These are phyloP conservation scores for Scenedesmus sp. DNA, from an alignment of 163 green algal genomes.

Conservation along the genomic window DNA sequence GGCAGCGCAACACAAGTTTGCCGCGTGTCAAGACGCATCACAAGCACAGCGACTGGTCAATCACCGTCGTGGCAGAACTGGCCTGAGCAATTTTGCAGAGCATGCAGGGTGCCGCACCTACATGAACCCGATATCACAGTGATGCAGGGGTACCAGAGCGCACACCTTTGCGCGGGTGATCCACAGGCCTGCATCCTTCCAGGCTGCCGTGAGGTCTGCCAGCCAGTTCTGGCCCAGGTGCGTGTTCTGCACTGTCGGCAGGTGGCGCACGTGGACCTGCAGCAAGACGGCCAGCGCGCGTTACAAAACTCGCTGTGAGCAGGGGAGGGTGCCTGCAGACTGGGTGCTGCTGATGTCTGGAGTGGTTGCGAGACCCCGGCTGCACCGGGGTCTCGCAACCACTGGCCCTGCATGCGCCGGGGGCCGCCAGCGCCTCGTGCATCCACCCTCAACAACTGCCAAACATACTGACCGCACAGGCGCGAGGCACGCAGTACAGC, in stretches of 20 bases:
- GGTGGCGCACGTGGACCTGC: conserved; percentile 53
- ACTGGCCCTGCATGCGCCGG: no score
- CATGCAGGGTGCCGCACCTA: no score
- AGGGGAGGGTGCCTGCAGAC: neutral
- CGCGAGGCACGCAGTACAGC: no score
- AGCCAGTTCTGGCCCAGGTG: conserved; percentile 80
- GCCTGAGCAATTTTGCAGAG: no score
- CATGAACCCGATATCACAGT: neutral
- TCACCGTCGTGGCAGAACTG: no score
- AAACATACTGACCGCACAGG: no score
- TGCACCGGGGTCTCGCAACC: no score
- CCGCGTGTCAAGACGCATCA: neutral
- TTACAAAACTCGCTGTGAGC: neutral
- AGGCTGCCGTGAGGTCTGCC: conserved; percentile 74
- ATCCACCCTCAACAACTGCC: no score
- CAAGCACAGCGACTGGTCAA: neutral
- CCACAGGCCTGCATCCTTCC: conserved; percentile 76
- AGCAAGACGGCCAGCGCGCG: neutral
- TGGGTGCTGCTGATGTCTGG: neutral
- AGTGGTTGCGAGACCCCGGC: no score
- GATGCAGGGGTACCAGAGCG: neutral
- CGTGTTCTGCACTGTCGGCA: conserved; percentile 64
- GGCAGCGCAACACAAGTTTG: neutral
- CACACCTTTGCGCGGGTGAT: conserved; percentile 75
- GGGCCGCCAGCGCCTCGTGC: no score